phyloP scores from a whole-genome alignment of 2,329 filamentous ascomycete species.

The Talaromyces sp. region DNA sequence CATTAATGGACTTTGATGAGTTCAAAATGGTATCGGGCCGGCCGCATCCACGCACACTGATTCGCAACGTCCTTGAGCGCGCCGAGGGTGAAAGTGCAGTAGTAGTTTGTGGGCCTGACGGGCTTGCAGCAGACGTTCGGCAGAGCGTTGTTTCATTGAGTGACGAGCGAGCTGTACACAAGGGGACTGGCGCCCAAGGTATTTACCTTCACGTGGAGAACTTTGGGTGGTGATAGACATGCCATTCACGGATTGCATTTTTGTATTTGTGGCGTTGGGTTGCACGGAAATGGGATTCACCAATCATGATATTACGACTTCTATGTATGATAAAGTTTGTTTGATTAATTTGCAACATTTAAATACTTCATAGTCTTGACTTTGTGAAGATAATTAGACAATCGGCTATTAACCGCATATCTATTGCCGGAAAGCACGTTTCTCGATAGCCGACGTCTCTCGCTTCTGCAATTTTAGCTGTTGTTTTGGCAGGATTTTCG shows the following conservation, averaged over 20 bases:
- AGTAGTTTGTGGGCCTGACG: slow-evolving; percentile 55
- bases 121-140: slow-evolving; percentile 51
- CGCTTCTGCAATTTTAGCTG: not conserved
- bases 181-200: slow-evolving; percentile 61
- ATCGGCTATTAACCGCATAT: not conserved
- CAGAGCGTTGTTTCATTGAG: slow-evolving; percentile 51
- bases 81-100: slow-evolving; percentile 58
- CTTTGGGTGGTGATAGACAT: slow-evolving; percentile 4
- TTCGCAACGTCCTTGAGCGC: slow-evolving; percentile 51
- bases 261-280: not conserved
- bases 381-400: not conserved
- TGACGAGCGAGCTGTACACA: slow-evolving; percentile 62
- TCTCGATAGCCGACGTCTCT: not conserved
- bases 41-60: slow-evolving; percentile 46
- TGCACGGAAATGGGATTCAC: not conserved
- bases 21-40: slow-evolving; percentile 37
- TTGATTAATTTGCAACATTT: too few species aligned
- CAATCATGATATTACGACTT: not conserved
- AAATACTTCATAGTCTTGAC: not conserved
- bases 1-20: slow-evolving; percentile 9
- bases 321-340: not conserved
- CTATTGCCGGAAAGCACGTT: not conserved
- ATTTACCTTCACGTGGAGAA: slow-evolving; percentile 54
- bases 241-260: not conserved
- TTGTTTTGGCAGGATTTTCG: not conserved